Evolutionary conservation across 495 filamentous ascomycete species (phyloP).

Genomic region (Xylaria acuta): DNA sequence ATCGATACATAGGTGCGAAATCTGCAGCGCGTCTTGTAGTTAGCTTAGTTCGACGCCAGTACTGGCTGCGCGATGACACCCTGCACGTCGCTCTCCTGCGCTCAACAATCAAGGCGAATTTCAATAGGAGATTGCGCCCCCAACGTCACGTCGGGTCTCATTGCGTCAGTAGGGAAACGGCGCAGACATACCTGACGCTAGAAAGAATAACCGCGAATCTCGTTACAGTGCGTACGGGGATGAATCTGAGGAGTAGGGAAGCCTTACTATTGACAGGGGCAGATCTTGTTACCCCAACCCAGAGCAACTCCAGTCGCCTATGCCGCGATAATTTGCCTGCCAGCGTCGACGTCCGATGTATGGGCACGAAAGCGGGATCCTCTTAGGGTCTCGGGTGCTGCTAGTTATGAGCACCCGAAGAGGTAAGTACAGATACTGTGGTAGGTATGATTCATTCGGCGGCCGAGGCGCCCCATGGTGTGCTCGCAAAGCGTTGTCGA

Average conservation of each 20-base stretch:
- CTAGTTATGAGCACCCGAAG: background rate
- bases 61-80: background rate
- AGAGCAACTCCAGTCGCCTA: slow-evolving; percentile 14
- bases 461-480: slow-evolving; percentile 22
- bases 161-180: slow-evolving; percentile 26
- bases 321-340: slow-evolving; percentile 2
- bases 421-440: background rate
- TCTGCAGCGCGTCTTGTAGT: background rate
- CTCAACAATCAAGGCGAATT: background rate
- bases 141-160: slow-evolving; percentile 24
- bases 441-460: slow-evolving; percentile 19
- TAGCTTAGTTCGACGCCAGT: background rate
- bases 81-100: slow-evolving; percentile 17
- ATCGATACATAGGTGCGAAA: slow-evolving; percentile 16
- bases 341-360: background rate
- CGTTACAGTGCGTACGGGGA: background rate
- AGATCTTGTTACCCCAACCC: slow-evolving; percentile 24
- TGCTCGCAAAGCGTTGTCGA: slow-evolving; percentile 20
- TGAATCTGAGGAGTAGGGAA: background rate
- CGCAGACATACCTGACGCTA: slow-evolving; percentile 18
- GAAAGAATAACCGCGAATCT: background rate
- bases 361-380: slow-evolving; percentile 9
- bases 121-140: slow-evolving; percentile 2
- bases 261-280: slow-evolving; percentile 13
- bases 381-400: background rate